Base-by-base conservation (phyloP, 2,329 filamentous ascomycete genomes). In the Diaporthe destruens region DNA sequence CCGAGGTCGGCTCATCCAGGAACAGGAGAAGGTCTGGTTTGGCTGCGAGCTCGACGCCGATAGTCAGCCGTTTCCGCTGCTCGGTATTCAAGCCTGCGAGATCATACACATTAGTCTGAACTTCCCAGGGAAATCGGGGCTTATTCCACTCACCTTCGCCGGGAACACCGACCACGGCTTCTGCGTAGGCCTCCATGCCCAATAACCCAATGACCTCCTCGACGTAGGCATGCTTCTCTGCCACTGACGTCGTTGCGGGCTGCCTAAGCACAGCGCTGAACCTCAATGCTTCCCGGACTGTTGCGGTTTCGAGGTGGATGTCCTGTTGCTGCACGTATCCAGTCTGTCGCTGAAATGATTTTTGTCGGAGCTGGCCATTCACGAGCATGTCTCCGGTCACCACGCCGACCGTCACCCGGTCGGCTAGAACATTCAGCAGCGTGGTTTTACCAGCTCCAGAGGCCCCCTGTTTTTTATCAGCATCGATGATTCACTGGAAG, bases 31-130 rank as follows among this genome's bases (percentile, higher is more conserved):
- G 86, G 39, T 93, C 91, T 9, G 96, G 96, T 84, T 96, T 98
- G 9, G 96, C 96, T 54, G 94, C 95, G 25, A 98, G 88, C 81
- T 98, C 96, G n/a, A 98, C 95, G 82, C 94, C 96, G 75, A 98
- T 75, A n/a, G 74, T 75, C 14, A 75, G 44, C 8, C 74, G 72
- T 63, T 79, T 79, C 16, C 76, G 72, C 66, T 79, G 76, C 44
- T 79, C 77, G 6, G 74, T 75, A 75, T 86, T 85, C 18, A 86
- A 79, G 57, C 57, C 57, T 61, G 57, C 4, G 39, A 61, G 16
- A 44, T 44, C 16, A 23, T 39, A 61, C 23, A 32, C 16, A 23
- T 61, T 61, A 61, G 57, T 61, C 39, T 61, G 39, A 44, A n/a
- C 57, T 1, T 39, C 36, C 39, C 57, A 47, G 16, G 36, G 44